These are phyloP conservation scores for Linanthus parryae DNA, from an alignment of 148 eudicot species.

Conservation along the genomic window DNA sequence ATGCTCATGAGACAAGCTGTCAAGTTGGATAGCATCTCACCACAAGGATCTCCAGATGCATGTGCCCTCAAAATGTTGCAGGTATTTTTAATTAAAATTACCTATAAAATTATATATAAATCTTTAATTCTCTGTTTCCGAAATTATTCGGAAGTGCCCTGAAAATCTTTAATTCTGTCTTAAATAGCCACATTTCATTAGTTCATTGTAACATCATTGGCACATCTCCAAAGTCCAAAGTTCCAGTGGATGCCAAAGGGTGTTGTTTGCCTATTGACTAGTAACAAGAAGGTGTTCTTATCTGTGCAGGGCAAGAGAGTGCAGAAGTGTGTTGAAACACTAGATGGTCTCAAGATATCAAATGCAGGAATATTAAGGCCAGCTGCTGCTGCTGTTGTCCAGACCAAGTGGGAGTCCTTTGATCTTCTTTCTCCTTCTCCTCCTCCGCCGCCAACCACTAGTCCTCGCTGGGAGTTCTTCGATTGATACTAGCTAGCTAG, in stretches of 20 bases:
- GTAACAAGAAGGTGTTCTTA: background rate
- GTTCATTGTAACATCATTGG: no score
- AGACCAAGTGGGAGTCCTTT: slow-evolving; percentile 35
- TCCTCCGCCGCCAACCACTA: slow-evolving; percentile 10
- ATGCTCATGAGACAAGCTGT: slow-evolving; percentile 39
- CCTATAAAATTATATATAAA: no score
- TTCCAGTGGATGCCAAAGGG: background rate
- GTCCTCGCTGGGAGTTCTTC: slow-evolving; percentile 31
- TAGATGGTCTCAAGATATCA: slow-evolving; percentile 32
- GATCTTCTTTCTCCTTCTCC: slow-evolving; percentile 18
- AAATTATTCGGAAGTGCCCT: no score
- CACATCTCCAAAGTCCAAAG: background rate
- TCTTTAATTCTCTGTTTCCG: no score
- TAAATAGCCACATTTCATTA: background rate
- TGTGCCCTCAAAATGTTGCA: no score
- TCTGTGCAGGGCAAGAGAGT: slow-evolving; percentile 38
- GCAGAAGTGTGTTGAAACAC: slow-evolving; percentile 45
- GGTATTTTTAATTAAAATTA: no score
- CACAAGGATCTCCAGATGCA: no score
- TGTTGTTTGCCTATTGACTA: background rate
- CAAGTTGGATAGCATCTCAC: slow-evolving; percentile 20
- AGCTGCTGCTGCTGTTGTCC: slow-evolving; percentile 16
- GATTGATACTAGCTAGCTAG: no score
- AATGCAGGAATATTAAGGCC: slow-evolving; percentile 29
- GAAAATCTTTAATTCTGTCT: no score